Evolutionary conservation across 2,329 filamentous ascomycete species (phyloP).

Genomic region (Orbilia oligospora): DNA sequence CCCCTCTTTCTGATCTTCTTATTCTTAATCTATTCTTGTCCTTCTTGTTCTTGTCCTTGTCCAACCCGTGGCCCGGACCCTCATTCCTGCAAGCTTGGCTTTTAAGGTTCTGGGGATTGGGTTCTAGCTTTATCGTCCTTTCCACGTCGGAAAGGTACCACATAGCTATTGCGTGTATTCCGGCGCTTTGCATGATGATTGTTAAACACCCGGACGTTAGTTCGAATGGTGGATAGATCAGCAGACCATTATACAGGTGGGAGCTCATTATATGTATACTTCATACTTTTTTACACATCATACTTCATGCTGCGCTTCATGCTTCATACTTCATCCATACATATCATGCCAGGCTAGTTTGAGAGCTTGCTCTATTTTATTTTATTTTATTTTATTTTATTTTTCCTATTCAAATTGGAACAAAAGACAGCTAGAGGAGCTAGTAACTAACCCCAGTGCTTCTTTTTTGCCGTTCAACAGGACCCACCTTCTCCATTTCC

Average conservation of each 20-base stretch:
- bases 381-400: not conserved
- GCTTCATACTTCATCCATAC: conserved; percentile 23
- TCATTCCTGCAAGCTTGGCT: conserved; percentile 30
- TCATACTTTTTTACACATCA: conserved; percentile 14
- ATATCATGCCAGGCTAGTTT: not conserved
- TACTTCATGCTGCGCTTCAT: too few relatives aligned
- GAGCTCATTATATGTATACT: conserved; percentile 53
- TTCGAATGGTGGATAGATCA: conserved; percentile 57
- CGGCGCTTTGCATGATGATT: conserved; percentile 46
- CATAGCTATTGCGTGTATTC: conserved; percentile 36
- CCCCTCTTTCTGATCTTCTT: conserved; percentile 31
- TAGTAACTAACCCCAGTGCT: conserved; percentile 48
- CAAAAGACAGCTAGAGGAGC: conserved; percentile 27
- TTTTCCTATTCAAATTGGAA: not conserved
- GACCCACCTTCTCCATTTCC: conserved; percentile 60
- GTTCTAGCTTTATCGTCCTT: conserved; percentile 33
- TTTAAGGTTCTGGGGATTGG: conserved; percentile 37
- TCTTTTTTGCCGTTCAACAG: conserved; percentile 60
- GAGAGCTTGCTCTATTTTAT: too few relatives aligned
- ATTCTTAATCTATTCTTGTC: conserved; percentile 28
- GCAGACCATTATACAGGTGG: conserved; percentile 47
- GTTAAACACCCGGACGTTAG: conserved; percentile 26
- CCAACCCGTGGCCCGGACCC: conserved; percentile 25
- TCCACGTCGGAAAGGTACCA: conserved; percentile 34
- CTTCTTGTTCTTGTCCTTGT: conserved; percentile 12